These are phyloP conservation scores for Phymatotrichopsis omnivora DNA, from an alignment of 2,329 filamentous ascomycete genomes.

Conservation along the genomic window DNA sequence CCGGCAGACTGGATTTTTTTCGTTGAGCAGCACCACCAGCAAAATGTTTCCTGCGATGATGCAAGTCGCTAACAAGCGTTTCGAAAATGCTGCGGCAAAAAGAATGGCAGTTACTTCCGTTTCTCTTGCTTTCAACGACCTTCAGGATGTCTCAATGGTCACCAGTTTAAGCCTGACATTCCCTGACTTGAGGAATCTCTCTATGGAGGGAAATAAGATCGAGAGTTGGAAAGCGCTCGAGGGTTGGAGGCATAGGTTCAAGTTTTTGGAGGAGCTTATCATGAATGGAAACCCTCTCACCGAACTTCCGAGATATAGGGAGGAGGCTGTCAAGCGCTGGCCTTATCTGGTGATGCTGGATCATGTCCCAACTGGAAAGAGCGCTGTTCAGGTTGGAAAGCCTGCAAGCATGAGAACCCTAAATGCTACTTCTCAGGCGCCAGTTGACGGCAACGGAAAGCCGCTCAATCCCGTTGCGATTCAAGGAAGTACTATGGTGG, in stretches of 20 bases:
- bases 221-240: constrained; percentile 56
- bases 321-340: constrained; percentile 69
- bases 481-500: constrained; percentile 21
- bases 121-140: constrained; percentile 68
- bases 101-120: constrained; percentile 71
- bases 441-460: constrained; percentile 3
- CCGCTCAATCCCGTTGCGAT: constrained; percentile 13
- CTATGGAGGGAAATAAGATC: constrained; percentile 76
- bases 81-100: constrained; percentile 61
- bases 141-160: constrained; percentile 61
- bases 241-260: constrained; percentile 71
- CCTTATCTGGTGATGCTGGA: constrained; percentile 71
- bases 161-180: constrained; percentile 68
- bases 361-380: constrained; percentile 38
- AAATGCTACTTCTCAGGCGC: neutral
- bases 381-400: neutral
- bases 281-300: constrained; percentile 64
- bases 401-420: neutral
- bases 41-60: constrained; percentile 92
- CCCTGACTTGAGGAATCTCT: constrained; percentile 76
- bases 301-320: constrained; percentile 49
- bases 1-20: constrained; percentile 64
- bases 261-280: constrained; percentile 67
- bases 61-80: constrained; percentile 69
- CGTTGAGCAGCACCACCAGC: constrained; percentile 56